A percentile compares a stretch with the other conserved stretches of the same genome.
phyloP scores from a whole-genome alignment of 495 filamentous ascomycete genomes.

The Trypethelium eluteriae region DNA sequence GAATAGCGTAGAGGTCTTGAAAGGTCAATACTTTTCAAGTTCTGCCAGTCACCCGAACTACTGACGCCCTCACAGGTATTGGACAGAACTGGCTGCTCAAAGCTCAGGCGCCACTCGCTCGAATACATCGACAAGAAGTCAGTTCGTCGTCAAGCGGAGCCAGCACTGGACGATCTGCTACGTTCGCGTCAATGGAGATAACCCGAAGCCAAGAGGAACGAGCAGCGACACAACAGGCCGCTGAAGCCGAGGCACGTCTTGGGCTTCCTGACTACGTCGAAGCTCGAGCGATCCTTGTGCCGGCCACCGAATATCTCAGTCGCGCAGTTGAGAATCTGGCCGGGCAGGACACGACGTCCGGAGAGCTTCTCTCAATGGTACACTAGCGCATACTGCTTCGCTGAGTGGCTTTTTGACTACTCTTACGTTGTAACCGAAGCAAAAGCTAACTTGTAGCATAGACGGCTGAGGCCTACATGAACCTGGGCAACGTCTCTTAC shows the following conservation, averaged over 20 bases:
- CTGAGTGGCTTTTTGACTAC: not conserved
- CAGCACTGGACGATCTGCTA: conserved; percentile 19
- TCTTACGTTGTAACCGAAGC: not conserved
- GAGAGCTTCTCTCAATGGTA: conserved; percentile 40
- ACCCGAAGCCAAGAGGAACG: conserved; percentile 24
- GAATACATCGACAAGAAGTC: conserved; percentile 42
- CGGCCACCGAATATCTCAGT: conserved; percentile 44
- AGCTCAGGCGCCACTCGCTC: conserved; percentile 42
- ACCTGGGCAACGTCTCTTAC: conserved; percentile 44
- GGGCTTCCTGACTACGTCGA: conserved; percentile 44
- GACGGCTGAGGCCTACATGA: conserved; percentile 49
- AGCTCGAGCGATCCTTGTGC: conserved; percentile 41
- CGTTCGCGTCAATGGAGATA: conserved; percentile 12
- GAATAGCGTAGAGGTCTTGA: conserved; percentile 38
- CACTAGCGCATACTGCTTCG: conserved; percentile 17
- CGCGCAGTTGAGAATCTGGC: conserved; percentile 39
- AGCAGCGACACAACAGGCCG: conserved; percentile 17
- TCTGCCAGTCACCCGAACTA: not conserved
- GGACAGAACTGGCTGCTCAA: conserved; percentile 45
- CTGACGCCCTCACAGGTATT: conserved; percentile 34
- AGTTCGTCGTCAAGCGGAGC: conserved; percentile 32
- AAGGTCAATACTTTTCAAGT: conserved; percentile 31
- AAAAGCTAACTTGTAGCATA: conserved; percentile 24
- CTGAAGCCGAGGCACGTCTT: conserved; percentile 36
- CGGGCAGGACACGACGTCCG: conserved; percentile 33